These are phyloP conservation scores for Leccinellum albellum DNA, from an alignment of 768 basidiomycete species.

Conservation along the genomic window DNA sequence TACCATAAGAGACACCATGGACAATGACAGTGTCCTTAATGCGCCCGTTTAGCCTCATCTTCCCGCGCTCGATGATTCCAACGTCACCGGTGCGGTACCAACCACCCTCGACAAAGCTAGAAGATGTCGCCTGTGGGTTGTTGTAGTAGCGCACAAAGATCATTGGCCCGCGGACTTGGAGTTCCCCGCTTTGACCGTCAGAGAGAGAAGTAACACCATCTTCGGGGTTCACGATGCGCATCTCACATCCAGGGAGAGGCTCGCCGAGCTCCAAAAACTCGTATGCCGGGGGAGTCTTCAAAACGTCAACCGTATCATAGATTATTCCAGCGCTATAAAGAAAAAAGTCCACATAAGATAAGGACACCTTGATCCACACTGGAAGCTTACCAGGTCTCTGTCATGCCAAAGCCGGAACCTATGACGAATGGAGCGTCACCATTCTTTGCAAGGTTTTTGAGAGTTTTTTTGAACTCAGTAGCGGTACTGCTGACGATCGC, in stretches of 20 bases:
- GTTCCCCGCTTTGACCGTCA: not conserved
- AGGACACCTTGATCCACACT: no score
- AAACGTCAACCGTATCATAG: slow-evolving; percentile 3
- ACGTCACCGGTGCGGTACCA: not conserved
- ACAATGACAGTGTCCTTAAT: slow-evolving; percentile 43
- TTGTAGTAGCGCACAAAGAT: not conserved
- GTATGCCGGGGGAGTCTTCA: not conserved
- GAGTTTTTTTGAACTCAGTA: not conserved
- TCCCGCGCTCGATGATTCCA: slow-evolving; percentile 12
- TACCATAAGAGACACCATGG: slow-evolving; percentile 42
- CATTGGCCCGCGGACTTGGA: not conserved
- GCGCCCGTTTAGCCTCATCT: slow-evolving; percentile 34
- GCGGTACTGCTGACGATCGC: not conserved
- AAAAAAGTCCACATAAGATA: not conserved
- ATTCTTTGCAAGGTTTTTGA: slow-evolving; percentile 6
- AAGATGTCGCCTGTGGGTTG: not conserved
- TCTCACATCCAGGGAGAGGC: not conserved
- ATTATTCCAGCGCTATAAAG: not conserved
- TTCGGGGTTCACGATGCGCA: not conserved
- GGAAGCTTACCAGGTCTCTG: not conserved
- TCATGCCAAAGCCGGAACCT: slow-evolving; percentile 29
- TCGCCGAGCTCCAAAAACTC: not conserved
- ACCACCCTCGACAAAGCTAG: not conserved
- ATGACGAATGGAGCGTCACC: slow-evolving; percentile 12
- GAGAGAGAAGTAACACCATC: not conserved